A percentile compares a stretch with the other conserved stretches of the same genome.
Conservation (phyloP, 768 basidiomycete species). For the Pulveroboletus ravenelii region DNA sequence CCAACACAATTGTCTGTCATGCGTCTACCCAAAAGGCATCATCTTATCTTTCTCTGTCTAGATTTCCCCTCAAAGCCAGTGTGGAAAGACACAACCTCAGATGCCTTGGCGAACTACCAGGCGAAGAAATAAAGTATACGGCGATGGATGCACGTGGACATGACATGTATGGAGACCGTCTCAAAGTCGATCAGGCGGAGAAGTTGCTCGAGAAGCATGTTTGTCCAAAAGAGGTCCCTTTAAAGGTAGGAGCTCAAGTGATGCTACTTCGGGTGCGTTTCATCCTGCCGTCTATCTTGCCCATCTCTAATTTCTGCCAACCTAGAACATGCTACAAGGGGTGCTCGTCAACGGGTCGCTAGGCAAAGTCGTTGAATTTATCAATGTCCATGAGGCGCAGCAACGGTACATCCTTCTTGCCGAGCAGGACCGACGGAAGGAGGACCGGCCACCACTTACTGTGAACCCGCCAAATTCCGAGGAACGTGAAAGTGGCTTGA, state of each 20-base stretch:
- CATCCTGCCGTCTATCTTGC: not conserved
- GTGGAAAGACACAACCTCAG: constrained; percentile 24
- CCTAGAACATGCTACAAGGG: constrained; percentile 31
- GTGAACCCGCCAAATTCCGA: constrained; percentile 1
- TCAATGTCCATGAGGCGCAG: constrained; percentile 27
- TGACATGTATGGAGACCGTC: constrained; percentile 33
- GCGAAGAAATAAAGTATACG: constrained; percentile 30
- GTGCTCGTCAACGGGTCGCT: constrained; percentile 82
- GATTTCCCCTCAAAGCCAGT: constrained; percentile 26
- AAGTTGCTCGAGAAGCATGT: constrained; percentile 45
- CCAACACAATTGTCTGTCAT: constrained; percentile 81
- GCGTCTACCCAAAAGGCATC: not conserved
- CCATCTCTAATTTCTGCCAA: not conserved
- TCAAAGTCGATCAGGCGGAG: constrained; percentile 28
- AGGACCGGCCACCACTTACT: not conserved
- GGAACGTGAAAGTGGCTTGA: constrained; percentile 6
- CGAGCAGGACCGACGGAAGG: constrained; percentile 20
- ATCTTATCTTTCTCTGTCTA: constrained; percentile 1
- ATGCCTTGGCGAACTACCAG: constrained; percentile 21
- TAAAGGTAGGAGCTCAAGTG: constrained; percentile 74
- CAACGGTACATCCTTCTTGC: constrained; percentile 26
- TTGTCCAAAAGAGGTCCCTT: constrained; percentile 41
- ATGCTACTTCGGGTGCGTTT: constrained; percentile 50
- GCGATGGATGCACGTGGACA: constrained; percentile 45
- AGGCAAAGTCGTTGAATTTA: constrained; percentile 57